Percentiles rank a stretch among this genome's conserved stretches.
These are phyloP conservation scores for Penicillium sp. DNA, from an alignment of 2,329 filamentous ascomycete genomes.

Conservation along the genomic window DNA sequence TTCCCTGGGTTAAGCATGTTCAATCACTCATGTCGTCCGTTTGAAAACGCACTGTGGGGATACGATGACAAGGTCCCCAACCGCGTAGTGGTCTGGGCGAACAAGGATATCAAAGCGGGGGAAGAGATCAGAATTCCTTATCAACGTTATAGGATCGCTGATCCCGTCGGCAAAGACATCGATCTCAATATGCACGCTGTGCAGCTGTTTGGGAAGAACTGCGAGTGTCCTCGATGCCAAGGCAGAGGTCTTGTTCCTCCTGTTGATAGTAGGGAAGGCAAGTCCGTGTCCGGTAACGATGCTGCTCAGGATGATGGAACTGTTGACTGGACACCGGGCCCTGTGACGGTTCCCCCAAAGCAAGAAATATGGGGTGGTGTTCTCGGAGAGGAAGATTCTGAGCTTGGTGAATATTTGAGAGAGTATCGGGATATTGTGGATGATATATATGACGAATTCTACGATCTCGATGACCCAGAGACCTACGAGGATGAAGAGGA, in stretches of 20 bases:
- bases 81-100: slow-evolving; percentile 25
- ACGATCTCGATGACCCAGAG: not conserved
- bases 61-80: slow-evolving; percentile 24
- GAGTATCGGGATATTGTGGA: not conserved
- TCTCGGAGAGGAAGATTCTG: not conserved
- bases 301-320: not conserved
- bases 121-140: slow-evolving; percentile 25
- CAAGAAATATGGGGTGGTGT: not conserved
- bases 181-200: slow-evolving; percentile 3
- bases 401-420: not conserved
- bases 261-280: not conserved
- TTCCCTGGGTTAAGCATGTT: slow-evolving; percentile 29
- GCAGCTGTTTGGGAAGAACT: slow-evolving; percentile 14
- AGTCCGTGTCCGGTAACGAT: not conserved
- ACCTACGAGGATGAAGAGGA: not conserved
- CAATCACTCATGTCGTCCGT: slow-evolving; percentile 20
- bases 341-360: not conserved
- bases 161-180: not conserved
- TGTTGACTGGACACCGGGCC: not conserved
- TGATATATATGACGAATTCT: not conserved
- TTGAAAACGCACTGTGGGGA: slow-evolving; percentile 25
- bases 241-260: not conserved
- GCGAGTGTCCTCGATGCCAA: slow-evolving; percentile 8
- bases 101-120: slow-evolving; percentile 15
- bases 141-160: slow-evolving; percentile 4